A percentile compares a stretch with the other conserved stretches of the same genome.
These are phyloP conservation scores for Boletus tomentosulus DNA, from an alignment of 768 basidiomycete genomes.

Conservation along the genomic window DNA sequence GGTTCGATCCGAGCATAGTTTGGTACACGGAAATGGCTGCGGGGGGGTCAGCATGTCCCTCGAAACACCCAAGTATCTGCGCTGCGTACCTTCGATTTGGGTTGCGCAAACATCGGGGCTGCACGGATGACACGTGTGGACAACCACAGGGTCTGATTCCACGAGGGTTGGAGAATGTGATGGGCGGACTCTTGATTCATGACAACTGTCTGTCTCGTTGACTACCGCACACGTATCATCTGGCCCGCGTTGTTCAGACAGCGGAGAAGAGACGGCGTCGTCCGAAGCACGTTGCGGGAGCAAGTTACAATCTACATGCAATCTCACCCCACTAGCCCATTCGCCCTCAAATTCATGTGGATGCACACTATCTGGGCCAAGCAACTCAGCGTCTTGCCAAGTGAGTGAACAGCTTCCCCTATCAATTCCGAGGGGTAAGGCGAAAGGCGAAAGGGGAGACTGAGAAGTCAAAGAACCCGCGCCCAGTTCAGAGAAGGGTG, in stretches of 20 bases:
- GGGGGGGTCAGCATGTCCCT: slow-evolving; percentile 8
- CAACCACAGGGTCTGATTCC: slow-evolving; percentile 41
- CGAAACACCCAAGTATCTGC: not conserved
- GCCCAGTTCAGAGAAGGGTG: slow-evolving; percentile 18
- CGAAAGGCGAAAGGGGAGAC: slow-evolving; percentile 14
- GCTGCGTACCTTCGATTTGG: slow-evolving; percentile 61
- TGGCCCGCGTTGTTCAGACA: slow-evolving; percentile 1
- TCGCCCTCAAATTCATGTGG: slow-evolving; percentile 40
- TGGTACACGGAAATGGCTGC: slow-evolving; percentile 74
- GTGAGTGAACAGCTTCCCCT: slow-evolving; percentile 24
- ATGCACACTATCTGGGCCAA: slow-evolving; percentile 43
- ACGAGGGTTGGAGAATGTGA: slow-evolving; percentile 1
- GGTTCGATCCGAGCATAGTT: slow-evolving; percentile 51
- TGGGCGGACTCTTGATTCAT: slow-evolving; percentile 1
- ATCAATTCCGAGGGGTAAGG: slow-evolving; percentile 5
- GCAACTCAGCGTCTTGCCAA: slow-evolving; percentile 43
- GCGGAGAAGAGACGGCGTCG: not conserved
- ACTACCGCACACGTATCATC: slow-evolving; percentile 1
- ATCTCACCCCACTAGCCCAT: slow-evolving; percentile 24
- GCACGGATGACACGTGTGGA: slow-evolving; percentile 63
- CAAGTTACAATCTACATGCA: slow-evolving; percentile 8
- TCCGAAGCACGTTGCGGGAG: slow-evolving; percentile 6
- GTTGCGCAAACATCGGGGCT: slow-evolving; percentile 61
- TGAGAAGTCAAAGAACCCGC: slow-evolving; percentile 12
- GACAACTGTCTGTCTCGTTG: slow-evolving; percentile 5